Evolutionary conservation across 1,284 basidiomycete species (phyloP), one percentile per base, ranked within the genome.

Genomic region (Inonotus hispidus): DNA sequence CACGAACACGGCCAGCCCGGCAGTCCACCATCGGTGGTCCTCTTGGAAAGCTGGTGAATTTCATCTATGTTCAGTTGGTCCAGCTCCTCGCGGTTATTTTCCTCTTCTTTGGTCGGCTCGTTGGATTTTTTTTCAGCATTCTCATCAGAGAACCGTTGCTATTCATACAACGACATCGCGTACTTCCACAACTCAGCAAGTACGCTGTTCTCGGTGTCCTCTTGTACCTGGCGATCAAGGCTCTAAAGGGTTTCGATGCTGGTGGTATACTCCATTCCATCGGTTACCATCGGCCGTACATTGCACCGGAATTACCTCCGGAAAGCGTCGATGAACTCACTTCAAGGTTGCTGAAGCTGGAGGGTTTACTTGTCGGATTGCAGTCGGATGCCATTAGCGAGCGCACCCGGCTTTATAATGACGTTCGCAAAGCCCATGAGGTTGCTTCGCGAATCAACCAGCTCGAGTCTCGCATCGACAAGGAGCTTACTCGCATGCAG

Each of bases 281-380:
- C 53, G 65, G 38, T 39, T 60, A 39, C 53, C 59, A 32, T 35
- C 60, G 27, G 29, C 54, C 41, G 6, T 67, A 64, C 56, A n/a
- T 72, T 14, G 71, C 81, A 8, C 87, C 90, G 0, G 77, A 82
- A 8, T 68, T 78, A 4, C 88, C 89, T 5, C 83, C 86, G 1
- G 78, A 79, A 11, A 82, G 89, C 67, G 75, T 93, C 53, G 81
- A 84, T 4, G 91, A 91, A 63, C 75, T 95, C 21, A 77, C 87
- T 2, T 75, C 78, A 0, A 84, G 93, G 10, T 74, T 95, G 2
- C 78, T 81, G 61, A 76, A 77, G 47, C 77, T 92, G 29, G 90
- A 93, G 71, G 77, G 72, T 46, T 81, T 80, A 1, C 71, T 92
- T 1, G 80, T 82, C 11, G 77, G 78, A 16, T 71, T 90, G 8